Evolutionary conservation across 1,284 basidiomycete genomes (phyloP).

Genomic region (Austroboletus rostrupii): DNA sequence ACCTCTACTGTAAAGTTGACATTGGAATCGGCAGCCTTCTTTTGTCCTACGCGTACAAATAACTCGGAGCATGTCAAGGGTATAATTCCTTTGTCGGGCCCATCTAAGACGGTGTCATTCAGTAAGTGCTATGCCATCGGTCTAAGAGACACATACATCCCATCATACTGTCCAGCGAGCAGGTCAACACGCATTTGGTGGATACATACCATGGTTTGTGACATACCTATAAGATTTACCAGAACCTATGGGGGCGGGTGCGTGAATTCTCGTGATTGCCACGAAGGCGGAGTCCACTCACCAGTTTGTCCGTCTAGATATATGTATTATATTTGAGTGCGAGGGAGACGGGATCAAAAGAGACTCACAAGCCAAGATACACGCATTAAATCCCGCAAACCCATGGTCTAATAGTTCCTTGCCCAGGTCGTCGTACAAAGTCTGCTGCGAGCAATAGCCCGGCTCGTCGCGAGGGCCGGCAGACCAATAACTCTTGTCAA

Average conservation of each 20-base stretch:
- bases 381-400: constrained; percentile 96
- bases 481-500: constrained; percentile 96
- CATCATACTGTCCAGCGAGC: constrained; percentile 77
- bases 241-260: constrained; percentile 52
- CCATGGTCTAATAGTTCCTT: constrained; percentile 93
- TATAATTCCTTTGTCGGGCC: constrained; percentile 95
- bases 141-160: constrained; percentile 67
- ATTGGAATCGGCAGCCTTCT: constrained; percentile 63
- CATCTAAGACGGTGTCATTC: constrained; percentile 52
- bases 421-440: constrained; percentile 91
- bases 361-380: constrained; percentile 94
- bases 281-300: constrained; percentile 35
- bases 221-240: constrained; percentile 85
- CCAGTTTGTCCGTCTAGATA: constrained; percentile 80
- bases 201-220: constrained; percentile 3
- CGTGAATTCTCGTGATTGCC: constrained; percentile 6
- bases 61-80: constrained; percentile 93
- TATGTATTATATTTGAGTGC: constrained; percentile 4
- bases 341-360: background rate
- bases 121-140: constrained; percentile 14
- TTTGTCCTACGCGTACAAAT: constrained; percentile 77
- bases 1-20: constrained; percentile 90
- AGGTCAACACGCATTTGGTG: constrained; percentile 1
- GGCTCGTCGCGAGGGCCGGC: constrained; percentile 86
- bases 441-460: constrained; percentile 88